phyloP scores from a whole-genome alignment of 768 basidiomycete species.

The Artomyces pyxidatus region DNA sequence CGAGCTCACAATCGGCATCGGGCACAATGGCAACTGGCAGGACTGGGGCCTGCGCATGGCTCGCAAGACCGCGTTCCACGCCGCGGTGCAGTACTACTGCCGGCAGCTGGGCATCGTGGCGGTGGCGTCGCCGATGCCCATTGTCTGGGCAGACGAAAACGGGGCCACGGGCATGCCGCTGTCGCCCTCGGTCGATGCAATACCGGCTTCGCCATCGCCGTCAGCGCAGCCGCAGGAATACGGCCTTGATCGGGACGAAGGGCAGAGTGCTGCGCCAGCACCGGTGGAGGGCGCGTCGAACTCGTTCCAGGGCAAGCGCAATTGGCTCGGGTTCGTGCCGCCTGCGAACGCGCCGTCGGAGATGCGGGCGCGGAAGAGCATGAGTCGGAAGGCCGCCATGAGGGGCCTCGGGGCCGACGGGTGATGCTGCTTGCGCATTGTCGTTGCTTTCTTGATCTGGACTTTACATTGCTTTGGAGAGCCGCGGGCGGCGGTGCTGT shows the following conservation, averaged over 20 bases:
- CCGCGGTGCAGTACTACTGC: conserved; percentile 67
- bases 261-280: not conserved
- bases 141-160: conserved; percentile 34
- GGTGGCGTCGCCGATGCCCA: conserved; percentile 51
- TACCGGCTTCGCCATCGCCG: conserved; percentile 1
- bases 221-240: conserved; percentile 6
- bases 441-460: not conserved
- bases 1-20: conserved; percentile 60
- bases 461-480: too few species aligned
- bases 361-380: conserved; percentile 21
- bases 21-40: conserved; percentile 42
- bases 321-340: conserved; percentile 21
- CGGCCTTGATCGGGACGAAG: too few species aligned
- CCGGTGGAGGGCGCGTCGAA: not conserved
- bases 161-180: conserved; percentile 3
- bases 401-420: not conserved
- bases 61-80: conserved; percentile 72
- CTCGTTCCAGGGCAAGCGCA: conserved; percentile 9
- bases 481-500: too few species aligned
- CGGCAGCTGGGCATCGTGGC: conserved; percentile 60
- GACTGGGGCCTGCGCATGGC: conserved; percentile 57
- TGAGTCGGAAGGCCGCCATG: conserved; percentile 17
- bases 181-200: not conserved
- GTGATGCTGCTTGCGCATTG: not conserved
- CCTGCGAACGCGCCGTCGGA: conserved; percentile 19